Percentiles rank a stretch among this genome's conserved stretches.
phyloP scores from a whole-genome alignment of 208 protist species.

The Trypanosoma platydactyli region DNA sequence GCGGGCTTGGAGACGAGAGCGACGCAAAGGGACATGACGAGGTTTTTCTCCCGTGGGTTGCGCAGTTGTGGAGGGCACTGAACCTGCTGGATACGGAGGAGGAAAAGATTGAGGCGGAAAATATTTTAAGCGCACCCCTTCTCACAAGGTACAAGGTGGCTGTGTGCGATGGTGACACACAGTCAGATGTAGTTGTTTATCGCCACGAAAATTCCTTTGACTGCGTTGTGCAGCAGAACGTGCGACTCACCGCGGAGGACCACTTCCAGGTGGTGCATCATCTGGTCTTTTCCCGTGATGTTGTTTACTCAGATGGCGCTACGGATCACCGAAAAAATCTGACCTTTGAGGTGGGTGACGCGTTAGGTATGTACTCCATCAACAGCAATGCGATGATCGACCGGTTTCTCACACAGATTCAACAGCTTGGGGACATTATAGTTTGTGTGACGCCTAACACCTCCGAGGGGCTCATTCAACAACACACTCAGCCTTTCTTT shows the following conservation, averaged over 20 bases:
- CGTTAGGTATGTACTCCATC: constrained; percentile 72
- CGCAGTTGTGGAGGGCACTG: constrained; percentile 62
- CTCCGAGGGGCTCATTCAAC: constrained; percentile 47
- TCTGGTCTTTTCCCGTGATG: constrained; percentile 33
- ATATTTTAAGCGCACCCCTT: constrained; percentile 25
- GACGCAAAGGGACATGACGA: constrained; percentile 81
- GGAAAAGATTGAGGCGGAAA: constrained; percentile 1
- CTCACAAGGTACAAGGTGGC: constrained; percentile 36
- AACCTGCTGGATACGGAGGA: constrained; percentile 7
- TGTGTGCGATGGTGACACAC: constrained; percentile 2
- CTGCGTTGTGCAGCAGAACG: constrained; percentile 42
- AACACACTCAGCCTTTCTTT: constrained; percentile 60
- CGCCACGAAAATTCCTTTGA: constrained; percentile 39
- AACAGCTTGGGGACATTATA: constrained; percentile 38
- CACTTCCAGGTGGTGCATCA: constrained; percentile 76
- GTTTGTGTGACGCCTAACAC: constrained; percentile 45
- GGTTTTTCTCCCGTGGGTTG: constrained; percentile 65
- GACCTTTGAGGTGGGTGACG: constrained; percentile 78
- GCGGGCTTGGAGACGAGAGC: constrained; percentile 91
- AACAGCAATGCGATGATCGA: constrained; percentile 61
- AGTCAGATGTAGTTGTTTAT: constrained; percentile 1
- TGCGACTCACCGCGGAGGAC: constrained; percentile 51
- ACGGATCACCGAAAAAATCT: constrained; percentile 2
- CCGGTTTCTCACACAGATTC: constrained; percentile 41
- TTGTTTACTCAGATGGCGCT: constrained; percentile 12